Evolutionary conservation across 805 yeast genomes (phyloP), one percentile per base, ranked within the genome.

Genomic region (Sugiyamaella mastotermitis): DNA sequence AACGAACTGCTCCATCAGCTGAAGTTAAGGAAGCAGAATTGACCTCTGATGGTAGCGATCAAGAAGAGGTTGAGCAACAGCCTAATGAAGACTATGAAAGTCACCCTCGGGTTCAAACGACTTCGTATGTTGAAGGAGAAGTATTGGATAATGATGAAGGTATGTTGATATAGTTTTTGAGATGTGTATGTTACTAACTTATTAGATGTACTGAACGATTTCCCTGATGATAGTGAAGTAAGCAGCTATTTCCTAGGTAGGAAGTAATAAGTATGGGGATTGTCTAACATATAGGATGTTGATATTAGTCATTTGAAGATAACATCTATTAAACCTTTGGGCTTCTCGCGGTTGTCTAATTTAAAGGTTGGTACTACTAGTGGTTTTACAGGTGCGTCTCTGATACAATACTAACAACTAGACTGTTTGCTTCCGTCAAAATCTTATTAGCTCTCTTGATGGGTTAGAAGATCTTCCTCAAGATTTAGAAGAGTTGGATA

Each of bases 371-470:
- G 35, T 37, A 15, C 15, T 36, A n/a, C 9, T 5, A 6, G 14
- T n/a, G n/a, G n/a, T n/a, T n/a, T n/a, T n/a, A n/a, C n/a, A n/a
- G n/a, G n/a, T n/a, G n/a, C n/a, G n/a, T n/a, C n/a, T n/a, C n/a
- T n/a, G n/a, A n/a, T n/a, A 13, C 14, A 20, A 11, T 16, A 7
- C 32, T 6, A n/a, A 9, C 30, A n/a, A 27, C 30, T 27, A 73
- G 48, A 56, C 67, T 3, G 63, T 90, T 15, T 81, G 87, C 44
- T 66, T 92, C 42, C 74, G 98, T 55, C 95, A 87, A 53, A 92
- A 92, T 58, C 64, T 86, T 47, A 66, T 92, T 27, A 78, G 82
- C 20, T 72, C 81, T n/a, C 69, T 88, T 26, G 71, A 76, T 31
- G 87, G 78, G 7, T 64, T 90, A 14, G 87, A 87, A 41, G 64